Evolutionary conservation across 495 filamentous ascomycete genomes (phyloP), one percentile per base, ranked within the genome.

Genomic region (Achaetomiella virescens): DNA sequence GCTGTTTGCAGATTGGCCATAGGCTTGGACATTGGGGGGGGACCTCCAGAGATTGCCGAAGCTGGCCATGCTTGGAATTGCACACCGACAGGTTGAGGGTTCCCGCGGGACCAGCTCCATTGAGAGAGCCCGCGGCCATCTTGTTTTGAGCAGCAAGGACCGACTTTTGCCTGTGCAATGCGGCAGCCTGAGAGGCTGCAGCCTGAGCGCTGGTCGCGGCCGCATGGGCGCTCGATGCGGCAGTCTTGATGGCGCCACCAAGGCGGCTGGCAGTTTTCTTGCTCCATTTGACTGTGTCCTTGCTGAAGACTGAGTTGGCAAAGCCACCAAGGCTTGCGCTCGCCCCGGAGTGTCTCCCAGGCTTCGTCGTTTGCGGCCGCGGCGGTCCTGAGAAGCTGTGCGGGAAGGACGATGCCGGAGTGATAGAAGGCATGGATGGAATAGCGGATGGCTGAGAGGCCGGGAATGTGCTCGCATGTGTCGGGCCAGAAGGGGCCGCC

Each of bases 271-370:
- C 61, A 24, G 64, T 64, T 45, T 62, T 67, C 42, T 65, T 61
- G 40, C 59, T 61, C 65, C 65, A 67, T 27, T 59, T 62, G 3
- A 67, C 57, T 11, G 65, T 55, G 24, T 67, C 65, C 24, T 65
- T 67, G 57, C 65, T 61, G 36, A 67, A 67, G 14, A 65, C 45
- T 0, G 65, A 61, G 42, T 52, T 64, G 15, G 64, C 54, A 36
- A 59, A 56, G 5, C 57, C 57, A 6, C 54, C 45, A 18, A 64
- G 48, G 53, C 63, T 66, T 15, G 57, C 33, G 18, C 55, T 52
- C 17, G 49, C 50, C 6, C 33, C 25, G 0, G 45, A 20, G 33
- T 48, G 11, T 17, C n/a, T 33, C 20, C 51, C 15, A 18, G 43
- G 44, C 20, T 41, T 48, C 20, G 50, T 7, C 40, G 54, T 25